Evolutionary conservation across 208 protist species (phyloP).

Genomic region (Crithidia thermophila): DNA sequence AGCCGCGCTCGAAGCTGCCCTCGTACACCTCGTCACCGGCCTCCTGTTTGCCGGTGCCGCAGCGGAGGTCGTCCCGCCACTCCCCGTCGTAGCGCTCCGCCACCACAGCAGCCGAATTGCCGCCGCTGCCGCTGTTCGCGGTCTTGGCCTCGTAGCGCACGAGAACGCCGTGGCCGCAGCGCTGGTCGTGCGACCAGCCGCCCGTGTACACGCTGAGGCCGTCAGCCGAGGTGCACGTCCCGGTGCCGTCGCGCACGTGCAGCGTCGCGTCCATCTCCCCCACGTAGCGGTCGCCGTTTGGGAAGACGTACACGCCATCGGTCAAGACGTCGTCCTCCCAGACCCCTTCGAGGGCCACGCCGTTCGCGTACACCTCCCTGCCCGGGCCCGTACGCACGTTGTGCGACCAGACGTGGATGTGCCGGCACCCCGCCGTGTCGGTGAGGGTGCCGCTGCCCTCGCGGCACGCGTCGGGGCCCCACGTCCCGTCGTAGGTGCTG

Average conservation of each 20-base stretch:
- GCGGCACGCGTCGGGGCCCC: slow-evolving; percentile 48
- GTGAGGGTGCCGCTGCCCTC: slow-evolving; percentile 58
- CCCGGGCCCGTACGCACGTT: slow-evolving; percentile 65
- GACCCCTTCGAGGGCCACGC: slow-evolving; percentile 55
- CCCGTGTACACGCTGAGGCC: slow-evolving; percentile 80
- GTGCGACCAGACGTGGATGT: slow-evolving; percentile 65
- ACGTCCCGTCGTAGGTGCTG: slow-evolving; percentile 70
- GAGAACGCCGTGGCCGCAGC: slow-evolving; percentile 60
- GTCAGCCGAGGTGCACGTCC: slow-evolving; percentile 72
- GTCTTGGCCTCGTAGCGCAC: background rate
- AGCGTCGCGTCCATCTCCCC: slow-evolving; percentile 64
- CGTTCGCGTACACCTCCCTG: slow-evolving; percentile 55
- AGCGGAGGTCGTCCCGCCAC: slow-evolving; percentile 64
- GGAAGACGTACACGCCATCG: slow-evolving; percentile 77
- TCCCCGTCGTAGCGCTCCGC: slow-evolving; percentile 70
- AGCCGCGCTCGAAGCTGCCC: slow-evolving; percentile 58
- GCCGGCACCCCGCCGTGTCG: slow-evolving; percentile 45
- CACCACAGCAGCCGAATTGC: slow-evolving; percentile 19
- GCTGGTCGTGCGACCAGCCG: slow-evolving; percentile 68
- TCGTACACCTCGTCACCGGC: slow-evolving; percentile 73
- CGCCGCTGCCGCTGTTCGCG: slow-evolving; percentile 6
- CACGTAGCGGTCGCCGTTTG: slow-evolving; percentile 74
- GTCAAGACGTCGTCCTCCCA: slow-evolving; percentile 53
- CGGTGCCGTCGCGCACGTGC: slow-evolving; percentile 66
- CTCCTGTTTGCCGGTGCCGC: slow-evolving; percentile 71